Evolutionary conservation across 129 eudicot genomes (phyloP).

Genomic region (Flaveria bidentis): DNA sequence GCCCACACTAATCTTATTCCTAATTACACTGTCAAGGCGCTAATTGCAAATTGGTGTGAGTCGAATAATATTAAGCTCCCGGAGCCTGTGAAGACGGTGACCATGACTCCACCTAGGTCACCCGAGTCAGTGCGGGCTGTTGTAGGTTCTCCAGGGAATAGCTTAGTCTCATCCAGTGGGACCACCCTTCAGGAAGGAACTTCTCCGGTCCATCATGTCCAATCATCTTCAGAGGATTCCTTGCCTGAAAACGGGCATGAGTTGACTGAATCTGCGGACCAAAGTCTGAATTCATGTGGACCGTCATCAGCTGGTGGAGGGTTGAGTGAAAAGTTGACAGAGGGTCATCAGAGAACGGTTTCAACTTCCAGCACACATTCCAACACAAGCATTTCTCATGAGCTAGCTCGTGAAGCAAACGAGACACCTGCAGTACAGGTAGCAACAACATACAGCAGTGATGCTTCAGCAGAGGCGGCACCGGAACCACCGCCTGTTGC

Average conservation of each 20-base stretch:
- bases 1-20: constrained; percentile 89
- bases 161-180: constrained; percentile 49
- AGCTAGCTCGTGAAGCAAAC: constrained; percentile 51
- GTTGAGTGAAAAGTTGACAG: constrained; percentile 43
- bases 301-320: constrained; percentile 30
- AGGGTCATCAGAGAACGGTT: constrained; percentile 58
- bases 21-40: constrained; percentile 94
- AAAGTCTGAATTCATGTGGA: constrained; percentile 42
- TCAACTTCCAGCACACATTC: constrained; percentile 58
- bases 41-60: constrained; percentile 94
- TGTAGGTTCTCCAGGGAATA: constrained; percentile 45
- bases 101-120: constrained; percentile 48
- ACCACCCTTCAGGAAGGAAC: constrained; percentile 37
- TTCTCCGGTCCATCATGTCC: constrained; percentile 65
- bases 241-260: constrained; percentile 47
- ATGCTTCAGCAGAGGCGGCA: constrained; percentile 67
- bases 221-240: constrained; percentile 69
- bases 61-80: constrained; percentile 77
- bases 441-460: constrained; percentile 45
- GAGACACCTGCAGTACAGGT: constrained; percentile 40
- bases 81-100: constrained; percentile 64
- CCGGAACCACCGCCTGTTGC: constrained; percentile 49
- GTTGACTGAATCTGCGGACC: constrained; percentile 48
- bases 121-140: constrained; percentile 50
- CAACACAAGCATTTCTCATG: constrained; percentile 54